Evolutionary conservation across 768 basidiomycete species (phyloP).

Genomic region (Crassisporium funariophilum): DNA sequence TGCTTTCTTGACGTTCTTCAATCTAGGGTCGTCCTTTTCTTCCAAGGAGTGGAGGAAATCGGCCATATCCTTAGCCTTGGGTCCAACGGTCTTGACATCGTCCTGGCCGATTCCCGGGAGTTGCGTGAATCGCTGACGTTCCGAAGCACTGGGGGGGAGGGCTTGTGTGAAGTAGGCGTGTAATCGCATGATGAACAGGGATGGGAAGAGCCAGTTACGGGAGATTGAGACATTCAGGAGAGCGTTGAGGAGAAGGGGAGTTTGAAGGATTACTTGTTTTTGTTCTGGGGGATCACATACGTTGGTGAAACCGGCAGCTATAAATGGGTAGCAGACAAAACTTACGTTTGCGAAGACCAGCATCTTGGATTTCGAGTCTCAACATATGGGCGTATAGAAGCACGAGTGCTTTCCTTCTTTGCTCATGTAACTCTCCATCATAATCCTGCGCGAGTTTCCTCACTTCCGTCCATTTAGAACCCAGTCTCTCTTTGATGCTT

Average conservation of each 20-base stretch:
- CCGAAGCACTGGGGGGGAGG: slow-evolving; percentile 56
- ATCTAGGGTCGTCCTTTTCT: slow-evolving; percentile 50
- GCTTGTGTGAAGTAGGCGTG: slow-evolving; percentile 87
- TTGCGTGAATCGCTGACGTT: slow-evolving; percentile 60
- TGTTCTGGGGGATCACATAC: slow-evolving; percentile 58
- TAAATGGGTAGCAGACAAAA: slow-evolving; percentile 17
- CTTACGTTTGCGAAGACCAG: slow-evolving; percentile 66
- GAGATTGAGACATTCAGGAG: slow-evolving; percentile 81
- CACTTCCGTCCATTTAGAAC: slow-evolving; percentile 57
- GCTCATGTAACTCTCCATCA: slow-evolving; percentile 38
- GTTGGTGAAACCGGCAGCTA: too few species aligned
- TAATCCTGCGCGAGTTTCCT: slow-evolving; percentile 41
- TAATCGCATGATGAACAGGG: slow-evolving; percentile 77
- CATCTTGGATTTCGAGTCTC: slow-evolving; percentile 56
- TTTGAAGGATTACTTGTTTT: slow-evolving; percentile 66
- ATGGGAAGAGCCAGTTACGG: slow-evolving; percentile 87
- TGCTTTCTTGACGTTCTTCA: slow-evolving; percentile 60
- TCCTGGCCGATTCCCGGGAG: slow-evolving; percentile 69
- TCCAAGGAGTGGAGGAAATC: slow-evolving; percentile 53
- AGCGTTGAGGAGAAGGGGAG: slow-evolving; percentile 74
- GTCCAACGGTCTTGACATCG: slow-evolving; percentile 42
- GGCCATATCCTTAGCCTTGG: slow-evolving; percentile 42
- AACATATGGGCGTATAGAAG: slow-evolving; percentile 87
- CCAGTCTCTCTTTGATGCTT: slow-evolving; percentile 48
- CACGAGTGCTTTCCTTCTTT: slow-evolving; percentile 59